Evolutionary conservation across 495 filamentous ascomycete genomes (phyloP).

Genomic region (Pseudotulostoma volvatum): DNA sequence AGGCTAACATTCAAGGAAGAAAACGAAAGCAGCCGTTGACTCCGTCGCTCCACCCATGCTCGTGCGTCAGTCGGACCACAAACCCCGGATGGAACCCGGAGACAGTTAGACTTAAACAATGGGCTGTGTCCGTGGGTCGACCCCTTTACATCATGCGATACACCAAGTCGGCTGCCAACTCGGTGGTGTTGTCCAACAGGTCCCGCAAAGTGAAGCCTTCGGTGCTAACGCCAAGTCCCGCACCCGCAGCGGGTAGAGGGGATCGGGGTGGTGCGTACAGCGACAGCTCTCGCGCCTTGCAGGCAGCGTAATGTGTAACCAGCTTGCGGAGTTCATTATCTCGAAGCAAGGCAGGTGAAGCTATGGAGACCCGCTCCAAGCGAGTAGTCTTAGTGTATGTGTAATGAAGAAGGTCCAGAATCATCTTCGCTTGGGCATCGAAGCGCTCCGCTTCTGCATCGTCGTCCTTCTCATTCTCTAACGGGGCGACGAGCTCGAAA

Average conservation of each 20-base stretch:
- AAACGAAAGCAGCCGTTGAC: no score
- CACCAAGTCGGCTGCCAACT: conserved; percentile 32
- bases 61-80: no score
- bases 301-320: conserved; percentile 29
- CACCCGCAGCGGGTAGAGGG: conserved; percentile 8
- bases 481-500: conserved; percentile 13
- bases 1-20: no score
- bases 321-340: conserved; percentile 30
- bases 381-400: conserved; percentile 28
- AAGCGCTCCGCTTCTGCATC: conserved; percentile 3
- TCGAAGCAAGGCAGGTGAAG: conserved; percentile 28
- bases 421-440: conserved; percentile 18
- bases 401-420: conserved; percentile 28
- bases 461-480: background rate
- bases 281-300: conserved; percentile 28
- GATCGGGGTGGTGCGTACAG: conserved; percentile 18
- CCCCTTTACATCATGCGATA: conserved; percentile 31
- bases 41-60: no score
- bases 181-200: conserved; percentile 25
- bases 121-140: no score
- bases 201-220: conserved; percentile 19
- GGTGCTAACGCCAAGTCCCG: conserved; percentile 4
- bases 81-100: no score
- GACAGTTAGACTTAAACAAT: no score
- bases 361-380: conserved; percentile 26